Evolutionary conservation across 1,284 basidiomycete genomes (phyloP).

Genomic region (Cryptococcus sp.): DNA sequence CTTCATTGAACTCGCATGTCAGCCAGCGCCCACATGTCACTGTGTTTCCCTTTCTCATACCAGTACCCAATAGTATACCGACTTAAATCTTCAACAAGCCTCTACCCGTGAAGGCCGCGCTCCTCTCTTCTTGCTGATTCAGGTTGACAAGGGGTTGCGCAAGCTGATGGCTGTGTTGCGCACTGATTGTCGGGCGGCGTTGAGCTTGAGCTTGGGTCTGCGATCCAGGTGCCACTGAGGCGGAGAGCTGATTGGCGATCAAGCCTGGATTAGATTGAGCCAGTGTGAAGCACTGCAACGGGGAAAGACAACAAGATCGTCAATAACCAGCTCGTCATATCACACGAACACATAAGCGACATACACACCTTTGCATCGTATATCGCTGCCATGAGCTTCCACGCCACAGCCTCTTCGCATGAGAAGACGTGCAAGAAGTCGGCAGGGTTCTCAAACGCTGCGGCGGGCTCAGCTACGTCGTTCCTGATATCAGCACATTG

Average conservation of each 20-base stretch:
- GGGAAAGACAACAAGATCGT: background rate
- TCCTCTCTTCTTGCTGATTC: conserved; percentile 10
- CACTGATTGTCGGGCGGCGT: background rate
- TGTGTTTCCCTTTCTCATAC: no score
- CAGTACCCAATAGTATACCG: no score
- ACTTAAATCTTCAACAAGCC: conserved; percentile 32
- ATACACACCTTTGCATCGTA: conserved; percentile 39
- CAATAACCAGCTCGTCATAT: no score
- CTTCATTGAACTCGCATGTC: no score
- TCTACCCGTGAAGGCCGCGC: conserved; percentile 32
- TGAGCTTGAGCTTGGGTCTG: background rate
- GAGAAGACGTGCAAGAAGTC: conserved; percentile 84
- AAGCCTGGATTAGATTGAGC: conserved; percentile 3
- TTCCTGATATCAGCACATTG: conserved; percentile 1
- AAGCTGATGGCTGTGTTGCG: background rate
- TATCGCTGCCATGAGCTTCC: conserved; percentile 39
- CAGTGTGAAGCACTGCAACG: conserved; percentile 3
- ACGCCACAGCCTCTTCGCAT: conserved; percentile 58
- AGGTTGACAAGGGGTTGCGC: conserved; percentile 14
- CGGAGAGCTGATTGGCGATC: background rate
- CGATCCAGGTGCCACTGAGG: background rate
- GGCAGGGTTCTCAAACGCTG: conserved; percentile 76
- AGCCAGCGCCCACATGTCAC: no score
- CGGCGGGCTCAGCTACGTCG: conserved; percentile 69
- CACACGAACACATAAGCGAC: no score